Evolutionary conservation across 2,329 filamentous ascomycete genomes (phyloP).

Genomic region (Xylariaceae sp.): DNA sequence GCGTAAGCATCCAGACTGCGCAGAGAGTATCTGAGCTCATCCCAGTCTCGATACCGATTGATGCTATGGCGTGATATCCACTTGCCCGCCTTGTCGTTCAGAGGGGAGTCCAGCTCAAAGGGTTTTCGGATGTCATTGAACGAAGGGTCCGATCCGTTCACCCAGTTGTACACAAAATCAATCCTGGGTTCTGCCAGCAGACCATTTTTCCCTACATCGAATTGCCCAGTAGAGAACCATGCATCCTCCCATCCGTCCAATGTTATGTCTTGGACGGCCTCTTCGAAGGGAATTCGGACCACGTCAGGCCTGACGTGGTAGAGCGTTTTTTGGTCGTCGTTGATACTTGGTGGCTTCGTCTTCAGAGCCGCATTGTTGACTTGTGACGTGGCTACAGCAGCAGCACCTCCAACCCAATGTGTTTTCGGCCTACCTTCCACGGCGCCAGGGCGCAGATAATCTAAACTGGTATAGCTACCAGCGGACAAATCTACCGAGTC

Average conservation of each 20-base stretch:
- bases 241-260: slow-evolving; percentile 39
- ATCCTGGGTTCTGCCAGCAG: slow-evolving; percentile 35
- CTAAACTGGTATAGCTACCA: neutral
- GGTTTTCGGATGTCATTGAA: slow-evolving; percentile 31
- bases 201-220: slow-evolving; percentile 25
- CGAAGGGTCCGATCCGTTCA: slow-evolving; percentile 37
- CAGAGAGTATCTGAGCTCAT: slow-evolving; percentile 40
- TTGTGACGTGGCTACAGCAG: neutral
- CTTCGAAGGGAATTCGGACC: slow-evolving; percentile 35
- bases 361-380: neutral
- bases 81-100: slow-evolving; percentile 35
- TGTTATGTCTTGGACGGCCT: slow-evolving; percentile 30
- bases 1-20: slow-evolving; percentile 37
- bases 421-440: neutral
- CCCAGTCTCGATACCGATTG: slow-evolving; percentile 41
- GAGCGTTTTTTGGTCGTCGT: slow-evolving; percentile 1
- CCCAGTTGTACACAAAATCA: slow-evolving; percentile 41
- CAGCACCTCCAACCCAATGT: slow-evolving; percentile 21
- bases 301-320: slow-evolving; percentile 26
- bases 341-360: neutral
- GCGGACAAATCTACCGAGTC: slow-evolving; percentile 1
- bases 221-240: slow-evolving; percentile 34
- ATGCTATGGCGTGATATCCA: slow-evolving; percentile 37
- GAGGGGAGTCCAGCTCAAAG: slow-evolving; percentile 35
- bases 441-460: neutral